These are phyloP conservation scores for Rhizophagus clarus DNA, from an alignment of 192 early-diverging fungal genomes.

Conservation along the genomic window DNA sequence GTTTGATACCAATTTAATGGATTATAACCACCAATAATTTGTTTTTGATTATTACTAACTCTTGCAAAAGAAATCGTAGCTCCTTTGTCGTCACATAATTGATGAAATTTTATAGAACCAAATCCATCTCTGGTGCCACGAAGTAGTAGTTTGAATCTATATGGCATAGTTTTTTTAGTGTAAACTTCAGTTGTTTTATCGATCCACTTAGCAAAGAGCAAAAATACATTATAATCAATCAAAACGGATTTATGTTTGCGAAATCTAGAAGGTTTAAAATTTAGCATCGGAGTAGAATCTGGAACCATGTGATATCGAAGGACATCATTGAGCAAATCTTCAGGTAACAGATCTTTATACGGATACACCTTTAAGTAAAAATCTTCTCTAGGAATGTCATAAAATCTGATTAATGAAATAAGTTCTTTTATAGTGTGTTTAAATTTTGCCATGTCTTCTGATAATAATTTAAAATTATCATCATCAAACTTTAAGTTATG, in stretches of 20 bases:
- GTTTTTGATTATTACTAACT: not conserved
- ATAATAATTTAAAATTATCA: not conserved
- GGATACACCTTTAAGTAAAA: conserved; percentile 5
- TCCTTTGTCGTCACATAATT: not conserved
- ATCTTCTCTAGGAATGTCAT: not conserved
- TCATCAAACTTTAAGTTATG: not conserved
- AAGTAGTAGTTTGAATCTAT: not conserved
- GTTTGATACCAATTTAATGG: not conserved
- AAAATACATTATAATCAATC: not conserved
- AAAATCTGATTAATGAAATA: not conserved
- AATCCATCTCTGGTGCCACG: not conserved
- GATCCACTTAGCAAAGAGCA: not conserved
- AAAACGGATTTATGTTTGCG: not conserved
- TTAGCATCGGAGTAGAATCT: not conserved
- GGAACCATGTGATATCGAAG: not conserved
- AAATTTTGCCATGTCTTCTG: not conserved
- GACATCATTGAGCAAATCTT: not conserved
- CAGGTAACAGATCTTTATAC: not conserved
- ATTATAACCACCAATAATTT: not conserved
- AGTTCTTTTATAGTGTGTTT: not conserved
- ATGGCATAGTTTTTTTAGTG: not conserved
- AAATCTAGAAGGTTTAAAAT: not conserved
- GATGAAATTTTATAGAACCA: not conserved
- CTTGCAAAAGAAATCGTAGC: not conserved
- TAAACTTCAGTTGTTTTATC: not conserved